Evolutionary conservation across 331 rosid species (phyloP).

Genomic region (Pyrus hybrid): DNA sequence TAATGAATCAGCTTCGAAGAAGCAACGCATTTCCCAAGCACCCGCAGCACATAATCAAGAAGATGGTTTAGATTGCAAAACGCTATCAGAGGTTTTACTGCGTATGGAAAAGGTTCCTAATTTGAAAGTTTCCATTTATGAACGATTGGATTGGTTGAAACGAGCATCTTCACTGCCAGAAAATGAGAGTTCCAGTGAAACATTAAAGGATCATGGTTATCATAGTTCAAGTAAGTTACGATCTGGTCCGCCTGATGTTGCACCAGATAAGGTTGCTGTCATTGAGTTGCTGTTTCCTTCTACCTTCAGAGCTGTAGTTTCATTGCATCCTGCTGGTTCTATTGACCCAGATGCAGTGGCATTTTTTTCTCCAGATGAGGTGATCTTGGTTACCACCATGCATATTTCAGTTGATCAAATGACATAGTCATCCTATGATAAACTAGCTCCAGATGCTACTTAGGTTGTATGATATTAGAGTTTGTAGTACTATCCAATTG

Average conservation of each 20-base stretch:
- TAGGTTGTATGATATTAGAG: background rate
- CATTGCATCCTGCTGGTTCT: constrained; percentile 84
- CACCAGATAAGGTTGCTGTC: constrained; percentile 58
- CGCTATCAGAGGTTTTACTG: constrained; percentile 41
- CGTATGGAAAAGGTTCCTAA: constrained; percentile 61
- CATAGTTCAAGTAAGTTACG: constrained; percentile 55
- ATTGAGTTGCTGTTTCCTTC: constrained; percentile 63
- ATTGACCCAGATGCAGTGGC: constrained; percentile 79
- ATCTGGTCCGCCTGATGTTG: constrained; percentile 36
- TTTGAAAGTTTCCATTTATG: constrained; percentile 55
- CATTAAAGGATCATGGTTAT: constrained; percentile 39
- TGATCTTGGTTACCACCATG: constrained; percentile 3
- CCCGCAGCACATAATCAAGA: constrained; percentile 42
- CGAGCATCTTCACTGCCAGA: constrained; percentile 57
- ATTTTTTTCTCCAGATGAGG: constrained; percentile 95
- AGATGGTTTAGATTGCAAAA: constrained; percentile 36
- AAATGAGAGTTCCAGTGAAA: constrained; percentile 40
- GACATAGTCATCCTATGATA: background rate
- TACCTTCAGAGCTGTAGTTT: constrained; percentile 69
- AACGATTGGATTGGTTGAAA: constrained; percentile 87
- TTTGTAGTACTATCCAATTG: background rate
- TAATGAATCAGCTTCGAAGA: constrained; percentile 49
- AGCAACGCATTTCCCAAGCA: constrained; percentile 40
- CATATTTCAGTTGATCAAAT: background rate
- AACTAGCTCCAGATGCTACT: background rate